phyloP scores from a whole-genome alignment of 345 rosid genomes.

The Euphorbia peplus region DNA sequence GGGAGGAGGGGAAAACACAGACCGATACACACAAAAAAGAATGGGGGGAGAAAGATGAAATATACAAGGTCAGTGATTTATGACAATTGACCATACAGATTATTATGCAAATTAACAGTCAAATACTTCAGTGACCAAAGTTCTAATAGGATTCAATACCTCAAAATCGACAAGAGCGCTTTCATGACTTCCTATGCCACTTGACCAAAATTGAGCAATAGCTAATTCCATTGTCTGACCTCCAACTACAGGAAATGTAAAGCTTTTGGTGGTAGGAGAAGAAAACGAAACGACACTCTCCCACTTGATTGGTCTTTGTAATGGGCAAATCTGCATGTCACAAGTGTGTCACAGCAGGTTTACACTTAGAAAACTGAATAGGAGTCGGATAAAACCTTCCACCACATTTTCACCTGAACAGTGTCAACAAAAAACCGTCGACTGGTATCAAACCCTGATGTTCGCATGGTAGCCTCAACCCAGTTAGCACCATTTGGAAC shows the following conservation, averaged over 20 bases:
- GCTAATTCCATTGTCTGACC: conserved; percentile 95
- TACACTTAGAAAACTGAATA: conserved; percentile 1
- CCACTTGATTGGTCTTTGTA: conserved; percentile 93
- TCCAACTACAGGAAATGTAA: conserved; percentile 70
- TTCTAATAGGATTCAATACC: conserved; percentile 41
- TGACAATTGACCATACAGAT: background rate
- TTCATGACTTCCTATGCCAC: conserved; percentile 94
- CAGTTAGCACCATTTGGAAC: conserved; percentile 87
- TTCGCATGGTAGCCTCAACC: conserved; percentile 92
- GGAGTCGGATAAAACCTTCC: conserved; percentile 10
- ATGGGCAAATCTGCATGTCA: conserved; percentile 72
- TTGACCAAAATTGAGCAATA: conserved; percentile 96
- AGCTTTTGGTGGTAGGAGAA: conserved; percentile 78
- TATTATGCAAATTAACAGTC: background rate
- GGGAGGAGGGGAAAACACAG: background rate
- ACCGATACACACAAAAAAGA: too few relatives aligned
- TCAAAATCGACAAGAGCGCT: conserved; percentile 78
- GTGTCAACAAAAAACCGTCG: conserved; percentile 81
- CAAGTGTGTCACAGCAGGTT: conserved; percentile 31
- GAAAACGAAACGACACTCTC: conserved; percentile 68
- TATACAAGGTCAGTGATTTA: background rate
- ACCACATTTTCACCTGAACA: conserved; percentile 59
- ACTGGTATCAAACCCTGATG: conserved; percentile 83
- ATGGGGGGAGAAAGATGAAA: background rate
- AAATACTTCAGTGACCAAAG: too few relatives aligned